These are phyloP conservation scores for Teratosphaeria nubilosa DNA, from an alignment of 2,329 filamentous ascomycete genomes.

Conservation along the genomic window DNA sequence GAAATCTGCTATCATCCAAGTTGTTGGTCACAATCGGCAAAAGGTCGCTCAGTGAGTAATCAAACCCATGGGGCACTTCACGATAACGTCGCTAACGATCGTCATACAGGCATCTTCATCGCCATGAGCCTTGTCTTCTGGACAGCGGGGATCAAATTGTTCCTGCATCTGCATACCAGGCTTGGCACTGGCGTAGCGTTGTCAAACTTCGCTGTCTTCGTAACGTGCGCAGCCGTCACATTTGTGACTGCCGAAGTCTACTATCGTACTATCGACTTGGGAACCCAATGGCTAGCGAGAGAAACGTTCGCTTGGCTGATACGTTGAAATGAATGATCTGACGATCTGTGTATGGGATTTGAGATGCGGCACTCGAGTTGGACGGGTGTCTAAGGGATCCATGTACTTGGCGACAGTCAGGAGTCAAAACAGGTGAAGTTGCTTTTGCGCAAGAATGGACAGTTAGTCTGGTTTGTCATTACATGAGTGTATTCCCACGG, in stretches of 20 bases:
- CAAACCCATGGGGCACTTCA: background rate
- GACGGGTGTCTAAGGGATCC: too few relatives aligned
- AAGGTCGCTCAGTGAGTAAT: conserved; percentile 19
- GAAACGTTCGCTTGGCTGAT: conserved; percentile 14
- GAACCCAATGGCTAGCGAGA: conserved; percentile 15
- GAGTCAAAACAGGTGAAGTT: too few relatives aligned
- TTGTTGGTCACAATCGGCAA: conserved; percentile 16
- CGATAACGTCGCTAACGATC: background rate
- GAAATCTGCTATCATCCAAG: conserved; percentile 15
- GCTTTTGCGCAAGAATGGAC: too few relatives aligned
- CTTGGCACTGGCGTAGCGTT: conserved; percentile 6
- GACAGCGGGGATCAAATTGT: conserved; percentile 21
- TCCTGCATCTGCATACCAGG: conserved; percentile 12
- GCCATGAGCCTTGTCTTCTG: conserved; percentile 21
- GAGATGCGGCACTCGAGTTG: too few relatives aligned
- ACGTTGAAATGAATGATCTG: background rate
- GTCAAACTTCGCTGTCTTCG: conserved; percentile 18
- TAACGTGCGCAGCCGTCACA: conserved; percentile 10
- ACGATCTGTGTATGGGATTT: too few relatives aligned
- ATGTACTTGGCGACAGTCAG: too few relatives aligned
- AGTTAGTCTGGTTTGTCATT: too few relatives aligned
- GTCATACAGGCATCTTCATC: conserved; percentile 16
- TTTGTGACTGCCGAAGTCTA: conserved; percentile 15
- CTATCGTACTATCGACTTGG: conserved; percentile 16
- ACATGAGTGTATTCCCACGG: too few relatives aligned